Base-by-base conservation (phyloP, 1,284 basidiomycete species). In the Cryptococcus sp. region DNA sequence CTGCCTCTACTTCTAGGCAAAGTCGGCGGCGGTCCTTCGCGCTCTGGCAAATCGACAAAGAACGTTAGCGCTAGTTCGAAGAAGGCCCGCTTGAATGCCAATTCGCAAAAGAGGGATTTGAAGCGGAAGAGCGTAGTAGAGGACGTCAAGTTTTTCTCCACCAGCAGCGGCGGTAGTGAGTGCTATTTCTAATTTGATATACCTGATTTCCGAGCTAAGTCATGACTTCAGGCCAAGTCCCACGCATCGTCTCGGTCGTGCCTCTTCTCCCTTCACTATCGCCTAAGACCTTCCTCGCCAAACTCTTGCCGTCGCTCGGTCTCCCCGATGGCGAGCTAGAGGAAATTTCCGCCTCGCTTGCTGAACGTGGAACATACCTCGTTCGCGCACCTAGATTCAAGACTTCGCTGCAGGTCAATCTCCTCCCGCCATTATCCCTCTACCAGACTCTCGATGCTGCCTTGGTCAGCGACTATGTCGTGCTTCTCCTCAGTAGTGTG, bases 391-490 rank as follows among this genome's bases (percentile, higher is more conserved):
- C 89, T 47, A 85, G 91, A 11, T 96, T 93, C 82, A 91, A 90
- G 76, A 91, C 93, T 0, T 89, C 87, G 3, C 80, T 97, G 0
- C 93, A 96, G 71, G 88, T 96, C 74, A 82, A 93, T 53, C 85
- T 87, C 54, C 82, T 93, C 0, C 85, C 84, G 0, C 87, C 90
- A 65, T 82, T 84, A 53, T 81, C 81, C 43, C 82, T 93, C 43
- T 94, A 91, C 72, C 83, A 87, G 2, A 85, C 90, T 0, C 83
- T 99, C 40, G 93, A 97, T 71, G 88, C 89, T 0, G 89, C 88
- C 70, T 88, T 93, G 72, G 89, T 86, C 2, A 90, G 93, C 13
- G 95, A 99, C 79, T 97, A 96, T 71, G 87, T 94, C 45, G 82
- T 98, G 15, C 85, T 96, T 62, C 83, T 89, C 5, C 82, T 97